Conservation (phyloP, 345 rosid species). For the Pugionium dolabratum region DNA sequence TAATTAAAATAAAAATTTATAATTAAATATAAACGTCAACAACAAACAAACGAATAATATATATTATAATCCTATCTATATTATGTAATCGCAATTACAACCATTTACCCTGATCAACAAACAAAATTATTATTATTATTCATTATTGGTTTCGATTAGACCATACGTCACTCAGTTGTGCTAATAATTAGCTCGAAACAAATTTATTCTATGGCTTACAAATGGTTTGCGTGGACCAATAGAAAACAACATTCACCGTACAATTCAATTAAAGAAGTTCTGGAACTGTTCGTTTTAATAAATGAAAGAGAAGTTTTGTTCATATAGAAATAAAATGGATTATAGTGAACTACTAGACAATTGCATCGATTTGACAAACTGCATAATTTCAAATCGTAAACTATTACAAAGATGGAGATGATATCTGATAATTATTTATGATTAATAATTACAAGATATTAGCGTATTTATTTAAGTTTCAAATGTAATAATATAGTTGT, state of each 20-base stretch:
- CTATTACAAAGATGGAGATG: slow-evolving; percentile 7
- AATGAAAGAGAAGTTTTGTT: slow-evolving; percentile 34
- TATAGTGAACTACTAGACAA: slow-evolving; percentile 24
- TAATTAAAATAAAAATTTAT: too few relatives aligned
- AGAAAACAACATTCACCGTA: slow-evolving; percentile 16
- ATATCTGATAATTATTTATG: slow-evolving; percentile 29
- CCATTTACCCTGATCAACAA: too few relatives aligned
- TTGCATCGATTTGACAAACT: slow-evolving; percentile 30
- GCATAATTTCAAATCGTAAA: slow-evolving; percentile 27
- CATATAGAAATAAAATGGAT: slow-evolving; percentile 26
- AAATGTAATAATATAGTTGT: background rate
- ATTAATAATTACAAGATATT: slow-evolving; percentile 24
- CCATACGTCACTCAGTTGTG: too few relatives aligned
- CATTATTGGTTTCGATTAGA: background rate
- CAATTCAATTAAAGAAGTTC: background rate
- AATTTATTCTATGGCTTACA: background rate
- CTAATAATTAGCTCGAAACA: too few relatives aligned
- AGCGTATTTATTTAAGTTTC: background rate
- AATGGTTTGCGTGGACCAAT: slow-evolving; percentile 18
- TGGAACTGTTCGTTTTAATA: background rate
- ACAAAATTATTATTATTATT: too few relatives aligned
- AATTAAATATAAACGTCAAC: too few relatives aligned
- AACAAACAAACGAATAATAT: too few relatives aligned
- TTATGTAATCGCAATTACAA: too few relatives aligned
- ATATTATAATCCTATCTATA: background rate